Evolutionary conservation across 805 yeast species (phyloP).

Genomic region (Isabelozyma heimii): DNA sequence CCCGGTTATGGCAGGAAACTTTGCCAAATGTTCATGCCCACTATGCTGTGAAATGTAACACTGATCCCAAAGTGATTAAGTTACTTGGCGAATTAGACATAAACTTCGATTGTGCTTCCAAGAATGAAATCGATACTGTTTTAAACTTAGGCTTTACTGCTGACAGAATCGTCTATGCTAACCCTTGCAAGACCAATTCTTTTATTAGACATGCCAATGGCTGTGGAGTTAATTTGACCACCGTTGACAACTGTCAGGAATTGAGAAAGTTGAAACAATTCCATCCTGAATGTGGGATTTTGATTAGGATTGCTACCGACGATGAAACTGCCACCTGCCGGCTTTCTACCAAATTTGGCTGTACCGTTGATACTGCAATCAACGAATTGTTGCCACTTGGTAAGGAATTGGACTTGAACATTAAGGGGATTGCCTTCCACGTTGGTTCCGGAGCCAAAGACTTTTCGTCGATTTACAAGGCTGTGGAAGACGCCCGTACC

Average conservation of each 20-base stretch:
- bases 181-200: conserved; percentile 89
- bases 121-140: conserved; percentile 71
- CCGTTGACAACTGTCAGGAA: conserved; percentile 88
- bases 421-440: conserved; percentile 91
- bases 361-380: conserved; percentile 54
- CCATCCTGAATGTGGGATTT: conserved; percentile 68
- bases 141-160: conserved; percentile 63
- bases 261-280: conserved; percentile 63
- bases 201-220: conserved; percentile 70
- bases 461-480: conserved; percentile 60
- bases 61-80: conserved; percentile 57
- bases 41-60: conserved; percentile 95
- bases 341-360: conserved; percentile 86
- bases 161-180: conserved; percentile 77
- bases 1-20: conserved; percentile 56
- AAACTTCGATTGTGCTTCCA: conserved; percentile 92
- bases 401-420: conserved; percentile 54
- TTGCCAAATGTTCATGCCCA: conserved; percentile 81
- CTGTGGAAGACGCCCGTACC: conserved; percentile 65
- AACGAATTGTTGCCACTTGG: conserved; percentile 59
- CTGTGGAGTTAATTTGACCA: conserved; percentile 62
- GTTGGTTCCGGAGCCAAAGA: conserved; percentile 93
- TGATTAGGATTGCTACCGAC: conserved; percentile 84
- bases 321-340: conserved; percentile 86
- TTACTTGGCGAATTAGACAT: conserved; percentile 61